Evolutionary conservation across 1,284 basidiomycete species (phyloP), one percentile per base, ranked within the genome.

Genomic region (Rhodofomes roseus): DNA sequence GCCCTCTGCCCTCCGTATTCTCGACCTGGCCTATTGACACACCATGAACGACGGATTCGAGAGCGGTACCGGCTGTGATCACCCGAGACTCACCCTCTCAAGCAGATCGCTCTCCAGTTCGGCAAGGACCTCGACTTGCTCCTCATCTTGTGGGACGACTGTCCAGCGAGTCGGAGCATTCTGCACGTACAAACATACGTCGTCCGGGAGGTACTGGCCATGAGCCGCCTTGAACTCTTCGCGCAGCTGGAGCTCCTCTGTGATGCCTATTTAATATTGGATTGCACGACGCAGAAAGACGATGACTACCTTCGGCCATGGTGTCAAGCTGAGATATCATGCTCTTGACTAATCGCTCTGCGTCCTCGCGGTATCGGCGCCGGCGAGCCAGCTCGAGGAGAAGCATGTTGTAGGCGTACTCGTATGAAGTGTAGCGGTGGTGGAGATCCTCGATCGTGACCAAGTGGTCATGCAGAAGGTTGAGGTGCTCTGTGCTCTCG

Each of bases 151-250:
- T 0, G 88, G 85, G 1, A 81, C 68, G 18, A 91, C 76, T 59
- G 85, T 80, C 85, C 86, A 91, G 55, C 77, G 77, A 41, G 87
- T 90, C 6, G 90, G 91, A 18, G 80, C 72, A 66, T 91, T 89
- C 63, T 82, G 82, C 54, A 92, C 84, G 61, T 81, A 88, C 9
- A 90, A 73, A 69, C 90, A 92, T 41, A 93, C 79, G 66, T 93
- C 90, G 62, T 85, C 81, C 0, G 91, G 90, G 1, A 93, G 79
- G 68, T 88, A 82, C 18, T 79, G 79, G 0, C 89, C 89, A 58
- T 92, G 84, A 56, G 85, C 83, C 1, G 76, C 76, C 63, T 89
- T 89, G 72, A 93, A 93, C n/a, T 79, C 79, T 53, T 81, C 79
- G 46, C 91, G 80, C 11, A 82, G 70, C 58, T 77, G 76, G 22